These are phyloP conservation scores for Cryptococcus sp. DNA, from an alignment of 1,284 basidiomycete species.

Conservation along the genomic window DNA sequence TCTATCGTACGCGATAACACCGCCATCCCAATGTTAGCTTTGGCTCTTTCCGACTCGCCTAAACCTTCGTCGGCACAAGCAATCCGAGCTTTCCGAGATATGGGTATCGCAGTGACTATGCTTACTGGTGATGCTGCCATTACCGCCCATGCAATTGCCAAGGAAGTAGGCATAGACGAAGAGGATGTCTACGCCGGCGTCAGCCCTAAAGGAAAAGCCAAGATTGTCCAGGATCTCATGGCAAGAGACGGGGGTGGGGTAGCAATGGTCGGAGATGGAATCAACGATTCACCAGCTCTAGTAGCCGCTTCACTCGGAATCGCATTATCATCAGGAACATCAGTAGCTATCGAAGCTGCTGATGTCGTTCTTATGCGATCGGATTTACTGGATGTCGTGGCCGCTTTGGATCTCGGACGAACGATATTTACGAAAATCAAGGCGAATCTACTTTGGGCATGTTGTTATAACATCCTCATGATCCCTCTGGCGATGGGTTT, in stretches of 20 bases:
- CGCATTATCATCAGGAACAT: conserved; percentile 90
- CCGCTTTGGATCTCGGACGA: conserved; percentile 84
- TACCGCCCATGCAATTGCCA: conserved; percentile 80
- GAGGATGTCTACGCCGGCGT: conserved; percentile 81
- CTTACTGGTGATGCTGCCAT: conserved; percentile 82
- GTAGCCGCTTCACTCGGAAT: conserved; percentile 94
- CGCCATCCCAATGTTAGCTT: conserved; percentile 58
- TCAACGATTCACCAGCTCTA: conserved; percentile 96
- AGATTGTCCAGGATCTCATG: conserved; percentile 72
- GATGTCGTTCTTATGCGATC: conserved; percentile 97
- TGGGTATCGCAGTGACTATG: conserved; percentile 87
- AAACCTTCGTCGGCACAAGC: conserved; percentile 78
- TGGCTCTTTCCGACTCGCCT: conserved; percentile 78
- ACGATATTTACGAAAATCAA: conserved; percentile 86
- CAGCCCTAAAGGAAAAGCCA: conserved; percentile 88
- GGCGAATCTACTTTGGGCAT: conserved; percentile 82
- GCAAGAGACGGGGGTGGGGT: conserved; percentile 64
- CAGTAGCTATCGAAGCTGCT: conserved; percentile 95
- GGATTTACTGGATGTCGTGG: conserved; percentile 93
- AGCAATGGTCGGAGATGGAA: conserved; percentile 98
- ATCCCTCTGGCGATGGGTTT: conserved; percentile 99
- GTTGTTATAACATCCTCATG: conserved; percentile 86
- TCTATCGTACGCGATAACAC: conserved; percentile 53
- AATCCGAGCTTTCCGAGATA: conserved; percentile 67
- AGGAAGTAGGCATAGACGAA: conserved; percentile 74